Base-by-base conservation (phyloP, 169 alveolate species). In the Plasmodium gaboni region DNA sequence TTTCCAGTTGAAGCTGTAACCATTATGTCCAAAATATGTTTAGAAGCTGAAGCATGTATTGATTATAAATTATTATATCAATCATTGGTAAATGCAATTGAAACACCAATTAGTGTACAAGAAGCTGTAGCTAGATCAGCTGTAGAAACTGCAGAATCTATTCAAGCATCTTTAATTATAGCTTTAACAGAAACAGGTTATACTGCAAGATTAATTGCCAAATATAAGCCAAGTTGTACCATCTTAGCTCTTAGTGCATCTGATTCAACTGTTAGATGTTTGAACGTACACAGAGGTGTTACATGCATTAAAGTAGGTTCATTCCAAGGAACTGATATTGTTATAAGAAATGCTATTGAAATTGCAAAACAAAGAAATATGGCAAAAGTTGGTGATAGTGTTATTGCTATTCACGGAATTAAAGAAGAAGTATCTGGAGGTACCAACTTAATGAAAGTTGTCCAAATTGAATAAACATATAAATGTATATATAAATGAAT, bases 161-260 rank as follows among this genome's bases (percentile, higher is more conserved):
- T 97, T 53, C 93, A 93, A 64, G 98, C 98, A 3, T 86, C 95
- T 38, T 93, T 97, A 19, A 98, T 99, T 72, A 93, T 99, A 48
- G 98, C 99, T 12, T 95, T 98, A 80, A 98, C 99, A 9, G 98
- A 98, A 59, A 97, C 99, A 0, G 99, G 99, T 13, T 96, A 94
- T 76, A 97, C 99, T 10, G 99, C 99, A 10, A 96, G 99, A 68
- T 89, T 96, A 68, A 96, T 99, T 26, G 97, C 99, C 50, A 98
- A 98, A 94, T 99, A 98, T 94, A 95, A 99, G 69, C 99, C 99
- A 22, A 89, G 90, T 61, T 93, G 95, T 73, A 95, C 98, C 15
- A 98, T 99, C 72, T 88, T 98, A 57, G 99, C 99, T 46, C 94
- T 96, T 63, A 95, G 98, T 50, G 96, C 97, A 28, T 93, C 96